A percentile compares a stretch with the other conserved stretches of the same genome.
phyloP scores from a whole-genome alignment of 768 basidiomycete genomes.

The Cubamyces sp. region DNA sequence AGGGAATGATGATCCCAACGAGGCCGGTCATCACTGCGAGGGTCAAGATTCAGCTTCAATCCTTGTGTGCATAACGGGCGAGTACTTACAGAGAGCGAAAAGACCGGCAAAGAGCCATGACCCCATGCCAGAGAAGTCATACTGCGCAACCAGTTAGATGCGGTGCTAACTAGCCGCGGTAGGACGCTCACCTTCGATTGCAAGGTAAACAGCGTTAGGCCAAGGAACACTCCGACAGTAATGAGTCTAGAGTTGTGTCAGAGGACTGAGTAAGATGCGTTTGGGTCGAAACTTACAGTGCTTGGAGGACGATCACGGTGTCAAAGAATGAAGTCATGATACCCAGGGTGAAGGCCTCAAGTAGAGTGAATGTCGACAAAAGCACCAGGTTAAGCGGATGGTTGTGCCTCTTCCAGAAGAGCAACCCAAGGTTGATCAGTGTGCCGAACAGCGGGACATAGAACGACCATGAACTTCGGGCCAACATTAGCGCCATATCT shows the following conservation, averaged over 20 bases:
- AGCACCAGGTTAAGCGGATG: constrained; percentile 88
- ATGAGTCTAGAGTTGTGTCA: constrained; percentile 57
- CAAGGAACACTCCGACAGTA: constrained; percentile 91
- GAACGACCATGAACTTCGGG: constrained; percentile 71
- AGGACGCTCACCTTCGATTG: constrained; percentile 75
- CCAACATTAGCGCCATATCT: not conserved
- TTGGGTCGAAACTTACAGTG: constrained; percentile 56
- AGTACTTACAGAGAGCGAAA: constrained; percentile 68
- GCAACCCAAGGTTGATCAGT: constrained; percentile 74
- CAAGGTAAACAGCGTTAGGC: constrained; percentile 91
- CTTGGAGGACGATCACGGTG: constrained; percentile 78
- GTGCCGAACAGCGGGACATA: constrained; percentile 81
- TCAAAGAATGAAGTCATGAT: constrained; percentile 78
- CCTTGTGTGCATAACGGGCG: not conserved
- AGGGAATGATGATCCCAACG: constrained; percentile 87
- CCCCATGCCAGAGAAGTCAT: constrained; percentile 92
- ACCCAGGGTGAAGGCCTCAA: constrained; percentile 94
- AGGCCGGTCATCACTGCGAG: constrained; percentile 74
- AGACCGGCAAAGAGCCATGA: constrained; percentile 89
- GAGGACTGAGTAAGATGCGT: not conserved
- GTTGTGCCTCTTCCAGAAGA: constrained; percentile 93
- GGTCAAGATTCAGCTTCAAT: not conserved
- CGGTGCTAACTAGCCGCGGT: too few relatives aligned
- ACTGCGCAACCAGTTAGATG: constrained; percentile 47
- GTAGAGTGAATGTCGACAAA: constrained; percentile 82